Percentiles rank a stretch among this genome's conserved stretches.
These are phyloP conservation scores for Crassisporium funariophilum DNA, from an alignment of 768 basidiomycete genomes.

Conservation along the genomic window DNA sequence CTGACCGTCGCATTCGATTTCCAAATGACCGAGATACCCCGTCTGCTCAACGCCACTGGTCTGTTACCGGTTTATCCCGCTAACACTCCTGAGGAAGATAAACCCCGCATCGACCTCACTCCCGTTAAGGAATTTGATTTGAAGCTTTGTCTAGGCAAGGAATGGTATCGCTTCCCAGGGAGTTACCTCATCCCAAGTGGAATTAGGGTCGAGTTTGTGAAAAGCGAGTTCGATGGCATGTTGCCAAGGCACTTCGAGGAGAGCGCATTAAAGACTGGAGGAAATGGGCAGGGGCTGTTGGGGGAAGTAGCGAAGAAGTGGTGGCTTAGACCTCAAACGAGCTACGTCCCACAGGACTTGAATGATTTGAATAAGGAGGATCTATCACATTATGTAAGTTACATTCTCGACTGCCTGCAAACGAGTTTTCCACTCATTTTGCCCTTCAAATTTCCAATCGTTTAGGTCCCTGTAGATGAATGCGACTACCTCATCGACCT, in stretches of 20 bases:
- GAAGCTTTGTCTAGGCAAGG: constrained; percentile 85
- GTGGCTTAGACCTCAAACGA: constrained; percentile 67
- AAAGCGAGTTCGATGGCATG: constrained; percentile 89
- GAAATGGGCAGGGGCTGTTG: constrained; percentile 32
- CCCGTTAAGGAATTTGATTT: constrained; percentile 71
- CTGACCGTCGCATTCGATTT: constrained; percentile 70
- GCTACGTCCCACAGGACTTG: constrained; percentile 59
- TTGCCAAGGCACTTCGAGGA: constrained; percentile 79
- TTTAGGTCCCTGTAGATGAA: constrained; percentile 63
- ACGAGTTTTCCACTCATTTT: constrained; percentile 2
- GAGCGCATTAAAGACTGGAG: constrained; percentile 7
- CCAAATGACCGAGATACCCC: constrained; percentile 78
- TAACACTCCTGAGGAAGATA: constrained; percentile 41
- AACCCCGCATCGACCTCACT: constrained; percentile 61
- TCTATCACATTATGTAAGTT: constrained; percentile 69
- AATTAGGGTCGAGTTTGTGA: constrained; percentile 83
- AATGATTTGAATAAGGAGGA: constrained; percentile 91
- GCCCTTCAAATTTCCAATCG: neutral
- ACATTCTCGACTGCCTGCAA: constrained; percentile 4
- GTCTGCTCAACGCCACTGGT: constrained; percentile 73
- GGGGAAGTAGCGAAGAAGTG: constrained; percentile 28
- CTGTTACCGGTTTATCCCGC: constrained; percentile 52
- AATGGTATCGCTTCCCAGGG: constrained; percentile 95
- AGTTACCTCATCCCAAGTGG: constrained; percentile 87
- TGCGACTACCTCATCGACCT: constrained; percentile 94